Conservation (phyloP, 1,139 yeast genomes). For the Blastobotrys niveus region DNA sequence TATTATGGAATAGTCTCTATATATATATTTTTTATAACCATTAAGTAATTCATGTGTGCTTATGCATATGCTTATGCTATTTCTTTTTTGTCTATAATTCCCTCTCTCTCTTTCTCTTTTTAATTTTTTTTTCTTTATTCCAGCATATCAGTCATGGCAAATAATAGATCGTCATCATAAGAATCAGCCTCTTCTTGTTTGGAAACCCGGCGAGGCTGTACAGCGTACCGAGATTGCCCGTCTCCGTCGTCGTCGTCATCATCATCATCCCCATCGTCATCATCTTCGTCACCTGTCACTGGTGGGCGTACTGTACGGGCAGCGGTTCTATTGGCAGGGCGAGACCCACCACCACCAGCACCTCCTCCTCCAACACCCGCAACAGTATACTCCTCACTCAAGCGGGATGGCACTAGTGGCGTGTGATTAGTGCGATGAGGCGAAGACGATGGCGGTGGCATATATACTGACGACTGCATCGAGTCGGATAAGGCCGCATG, state of each 20-base stretch:
- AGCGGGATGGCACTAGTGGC: constrained; percentile 34
- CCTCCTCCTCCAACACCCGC: constrained; percentile 17
- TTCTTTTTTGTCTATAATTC: neutral
- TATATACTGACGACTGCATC: constrained; percentile 25
- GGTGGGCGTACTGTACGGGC: no score
- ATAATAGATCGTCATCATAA: constrained; percentile 64
- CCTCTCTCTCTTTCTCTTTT: neutral
- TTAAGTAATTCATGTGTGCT: neutral
- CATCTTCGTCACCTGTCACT: no score
- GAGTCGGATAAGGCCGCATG: constrained; percentile 42
- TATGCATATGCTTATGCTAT: neutral
- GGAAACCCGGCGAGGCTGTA: constrained; percentile 2
- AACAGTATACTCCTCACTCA: constrained; percentile 32
- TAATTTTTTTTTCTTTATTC: neutral
- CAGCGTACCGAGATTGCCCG: constrained; percentile 3
- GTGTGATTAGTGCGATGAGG: constrained; percentile 34
- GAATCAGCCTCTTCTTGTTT: constrained; percentile 15
- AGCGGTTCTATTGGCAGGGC: no score
- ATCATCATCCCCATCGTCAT: no score
- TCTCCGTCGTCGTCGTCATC: neutral
- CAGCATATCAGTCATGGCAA: constrained; percentile 86
- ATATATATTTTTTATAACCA: neutral
- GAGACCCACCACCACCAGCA: no score
- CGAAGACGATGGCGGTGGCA: constrained; percentile 26
- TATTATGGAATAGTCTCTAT: no score